Base-by-base conservation (phyloP, 2,329 filamentous ascomycete genomes). In the Hymenoscyphus scutula region DNA sequence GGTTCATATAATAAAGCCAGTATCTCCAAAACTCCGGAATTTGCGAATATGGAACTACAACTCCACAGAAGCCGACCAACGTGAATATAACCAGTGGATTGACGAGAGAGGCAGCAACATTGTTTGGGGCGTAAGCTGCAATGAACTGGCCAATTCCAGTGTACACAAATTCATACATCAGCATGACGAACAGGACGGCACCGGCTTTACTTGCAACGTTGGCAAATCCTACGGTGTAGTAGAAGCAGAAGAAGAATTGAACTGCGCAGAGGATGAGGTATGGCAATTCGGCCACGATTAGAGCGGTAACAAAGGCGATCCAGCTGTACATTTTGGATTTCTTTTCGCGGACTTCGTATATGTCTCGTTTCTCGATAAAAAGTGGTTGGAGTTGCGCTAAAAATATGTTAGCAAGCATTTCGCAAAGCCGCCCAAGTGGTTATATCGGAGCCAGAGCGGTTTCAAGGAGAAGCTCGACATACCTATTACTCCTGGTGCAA, bases 111-210 rank as follows among this genome's bases (percentile, higher is more conserved):
- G 89, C 90, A 76, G 91, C 91, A 45, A 81, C 87, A 25, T 1
- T 5, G 11, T 45, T 48, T 0, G 90, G 90, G 0, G 90, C 89
- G 74, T 92, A 92, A 0, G 91, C 90, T 65, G 87, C 90, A 68
- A 94, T 91, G 89, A 89, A 93, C 73, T 92, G 90, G 19, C 89
- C 91, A 89, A 88, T 93, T 68, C 81, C 86, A 32, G 82, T 83
- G 73, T 87, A 93, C 8, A 93, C 74, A 78, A 86, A 91, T 61
- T 65, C 29, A 4, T 25, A 34, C 32, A 58, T 8, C 30, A 34
- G 10, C 7, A 34, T 34, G 30, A 34, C 5, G 10, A 34, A 34
- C 4, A 34, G 11, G 5, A 88, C 84, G 73, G 92, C 93, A 13
- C 90, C 91, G 0, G 89, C 83, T 0, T 84, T 84, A 1, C 81